phyloP scores from a whole-genome alignment of 2,329 filamentous ascomycete species.

The Calonectria pteridis region DNA sequence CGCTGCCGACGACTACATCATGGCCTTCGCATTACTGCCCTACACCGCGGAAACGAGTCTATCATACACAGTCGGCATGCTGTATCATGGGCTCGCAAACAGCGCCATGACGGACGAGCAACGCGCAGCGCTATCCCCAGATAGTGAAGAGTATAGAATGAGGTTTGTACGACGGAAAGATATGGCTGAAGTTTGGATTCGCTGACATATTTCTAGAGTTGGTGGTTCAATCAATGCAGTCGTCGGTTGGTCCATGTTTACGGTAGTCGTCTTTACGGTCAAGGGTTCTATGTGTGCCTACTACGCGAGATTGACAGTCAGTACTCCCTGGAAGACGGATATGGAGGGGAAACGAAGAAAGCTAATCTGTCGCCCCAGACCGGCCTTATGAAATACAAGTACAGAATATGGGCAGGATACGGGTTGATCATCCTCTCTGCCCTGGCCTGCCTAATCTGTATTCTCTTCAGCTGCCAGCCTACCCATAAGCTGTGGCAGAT shows the following conservation, averaged over 20 bases:
- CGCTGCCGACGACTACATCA: conserved; percentile 17
- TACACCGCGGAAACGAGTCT: conserved; percentile 1
- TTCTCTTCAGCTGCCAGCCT: conserved; percentile 10
- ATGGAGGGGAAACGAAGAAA: background rate
- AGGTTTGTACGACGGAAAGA: background rate
- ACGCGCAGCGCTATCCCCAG: background rate
- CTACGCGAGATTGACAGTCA: conserved; percentile 7
- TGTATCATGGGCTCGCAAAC: conserved; percentile 7
- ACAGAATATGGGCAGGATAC: background rate
- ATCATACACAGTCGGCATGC: background rate
- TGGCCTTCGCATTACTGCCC: background rate
- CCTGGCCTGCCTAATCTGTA: background rate
- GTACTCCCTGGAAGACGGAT: background rate
- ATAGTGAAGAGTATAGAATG: conserved; percentile 13
- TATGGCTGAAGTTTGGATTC: too few relatives aligned
- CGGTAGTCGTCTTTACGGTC: background rate
- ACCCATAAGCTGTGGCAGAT: conserved; percentile 17
- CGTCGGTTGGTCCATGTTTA: conserved; percentile 4
- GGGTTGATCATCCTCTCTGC: background rate
- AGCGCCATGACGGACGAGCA: conserved; percentile 16
- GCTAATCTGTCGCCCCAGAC: background rate
- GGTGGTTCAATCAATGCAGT: conserved; percentile 12
- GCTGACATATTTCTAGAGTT: background rate
- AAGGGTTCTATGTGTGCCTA: conserved; percentile 20
- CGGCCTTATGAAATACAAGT: background rate